These are phyloP conservation scores for Bisporella sp. DNA, from an alignment of 2,329 filamentous ascomycete genomes.

Conservation along the genomic window DNA sequence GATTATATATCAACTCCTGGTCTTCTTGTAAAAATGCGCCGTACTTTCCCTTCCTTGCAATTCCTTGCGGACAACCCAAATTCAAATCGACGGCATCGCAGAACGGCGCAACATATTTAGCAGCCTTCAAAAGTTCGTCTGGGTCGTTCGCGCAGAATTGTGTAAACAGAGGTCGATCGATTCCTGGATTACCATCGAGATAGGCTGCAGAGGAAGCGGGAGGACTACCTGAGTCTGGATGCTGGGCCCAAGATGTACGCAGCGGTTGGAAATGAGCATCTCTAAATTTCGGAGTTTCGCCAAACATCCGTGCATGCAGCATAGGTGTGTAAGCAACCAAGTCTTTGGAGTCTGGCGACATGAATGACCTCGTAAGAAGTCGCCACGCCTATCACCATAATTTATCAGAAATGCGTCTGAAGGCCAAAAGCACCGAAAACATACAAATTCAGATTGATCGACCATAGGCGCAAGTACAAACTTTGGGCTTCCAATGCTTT, in stretches of 20 bases:
- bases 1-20: slow-evolving; percentile 70
- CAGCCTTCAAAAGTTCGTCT: slow-evolving; percentile 71
- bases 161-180: slow-evolving; percentile 87
- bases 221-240: slow-evolving; percentile 8
- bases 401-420: slow-evolving; percentile 5
- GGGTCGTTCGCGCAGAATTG: slow-evolving; percentile 94
- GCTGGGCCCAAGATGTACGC: slow-evolving; percentile 28
- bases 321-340: slow-evolving; percentile 92
- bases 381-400: slow-evolving; percentile 71
- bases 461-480: slow-evolving; percentile 95
- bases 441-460: slow-evolving; percentile 93
- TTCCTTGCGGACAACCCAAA: slow-evolving; percentile 91
- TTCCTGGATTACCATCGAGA: slow-evolving; percentile 78
- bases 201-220: slow-evolving; percentile 37
- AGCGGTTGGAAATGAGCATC: slow-evolving; percentile 67
- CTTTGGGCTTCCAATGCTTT: slow-evolving; percentile 89
- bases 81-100: slow-evolving; percentile 97
- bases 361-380: slow-evolving; percentile 89
- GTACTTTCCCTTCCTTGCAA: slow-evolving; percentile 84
- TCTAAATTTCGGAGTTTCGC: slow-evolving; percentile 69
- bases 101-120: slow-evolving; percentile 70
- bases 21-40: slow-evolving; percentile 94
- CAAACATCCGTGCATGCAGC: slow-evolving; percentile 88
- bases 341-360: slow-evolving; percentile 55
- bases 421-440: slow-evolving; percentile 28